phyloP scores from a whole-genome alignment of 1,284 basidiomycete genomes.

The Wolfiporia cocos region DNA sequence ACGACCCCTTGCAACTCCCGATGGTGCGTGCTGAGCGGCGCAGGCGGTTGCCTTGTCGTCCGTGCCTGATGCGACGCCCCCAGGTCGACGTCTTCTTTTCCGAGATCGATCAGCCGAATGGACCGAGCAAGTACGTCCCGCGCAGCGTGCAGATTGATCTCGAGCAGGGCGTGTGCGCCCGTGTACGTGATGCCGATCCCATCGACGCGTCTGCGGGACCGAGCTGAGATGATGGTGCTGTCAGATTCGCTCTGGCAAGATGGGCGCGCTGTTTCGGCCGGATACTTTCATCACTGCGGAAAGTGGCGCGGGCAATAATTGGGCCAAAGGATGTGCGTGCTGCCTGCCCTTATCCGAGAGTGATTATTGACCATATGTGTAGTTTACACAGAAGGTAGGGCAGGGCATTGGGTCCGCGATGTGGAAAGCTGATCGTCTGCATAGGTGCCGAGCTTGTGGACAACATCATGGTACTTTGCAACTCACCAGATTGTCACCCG shows the following conservation, averaged over 20 bases:
- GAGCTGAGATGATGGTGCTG: not conserved
- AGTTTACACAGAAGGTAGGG: constrained; percentile 82
- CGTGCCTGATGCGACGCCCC: not conserved
- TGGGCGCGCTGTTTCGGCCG: constrained; percentile 79
- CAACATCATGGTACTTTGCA: constrained; percentile 59
- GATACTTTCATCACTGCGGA: constrained; percentile 80
- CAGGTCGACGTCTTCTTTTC: constrained; percentile 73
- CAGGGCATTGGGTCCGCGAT: constrained; percentile 1
- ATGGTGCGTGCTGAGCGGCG: constrained; percentile 33
- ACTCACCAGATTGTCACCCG: not conserved
- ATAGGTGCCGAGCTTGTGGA: constrained; percentile 90
- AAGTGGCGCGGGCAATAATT: constrained; percentile 88
- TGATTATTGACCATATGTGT: not conserved
- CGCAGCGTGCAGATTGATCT: constrained; percentile 89
- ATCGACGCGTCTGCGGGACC: not conserved
- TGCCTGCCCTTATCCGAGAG: not conserved
- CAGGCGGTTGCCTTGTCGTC: too few species aligned
- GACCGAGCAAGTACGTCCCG: constrained; percentile 78
- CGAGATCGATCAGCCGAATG: constrained; percentile 42
- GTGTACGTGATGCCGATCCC: constrained; percentile 31
- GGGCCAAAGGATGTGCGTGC: constrained; percentile 82
- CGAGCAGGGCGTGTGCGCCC: constrained; percentile 86
- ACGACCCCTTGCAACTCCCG: constrained; percentile 39
- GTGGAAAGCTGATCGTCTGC: not conserved
- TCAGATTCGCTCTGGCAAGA: constrained; percentile 63